These are phyloP conservation scores for Capronia coronata DNA, from an alignment of 2,329 filamentous ascomycete genomes.

Conservation along the genomic window DNA sequence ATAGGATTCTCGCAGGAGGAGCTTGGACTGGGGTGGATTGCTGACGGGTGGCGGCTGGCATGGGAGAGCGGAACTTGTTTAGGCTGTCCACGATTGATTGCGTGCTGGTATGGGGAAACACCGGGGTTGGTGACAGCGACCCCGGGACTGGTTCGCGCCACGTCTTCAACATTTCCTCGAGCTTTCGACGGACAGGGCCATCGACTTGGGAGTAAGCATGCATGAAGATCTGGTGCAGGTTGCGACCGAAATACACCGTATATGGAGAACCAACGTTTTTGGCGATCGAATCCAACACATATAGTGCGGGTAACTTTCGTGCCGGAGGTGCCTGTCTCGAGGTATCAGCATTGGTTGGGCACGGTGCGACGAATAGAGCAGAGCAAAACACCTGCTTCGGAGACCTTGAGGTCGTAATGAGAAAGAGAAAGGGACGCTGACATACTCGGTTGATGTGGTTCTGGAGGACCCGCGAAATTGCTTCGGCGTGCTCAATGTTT, in stretches of 20 bases:
- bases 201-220: conserved; percentile 90
- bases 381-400: conserved; percentile 21
- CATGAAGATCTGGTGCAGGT: conserved; percentile 93
- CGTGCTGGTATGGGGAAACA: conserved; percentile 82
- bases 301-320: conserved; percentile 90
- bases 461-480: conserved; percentile 82
- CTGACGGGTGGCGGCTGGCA: conserved; percentile 43
- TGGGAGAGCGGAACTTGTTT: conserved; percentile 67
- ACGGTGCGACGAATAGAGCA: not conserved
- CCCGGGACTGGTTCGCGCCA: conserved; percentile 97
- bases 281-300: conserved; percentile 94
- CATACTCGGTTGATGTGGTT: conserved; percentile 93
- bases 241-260: conserved; percentile 86
- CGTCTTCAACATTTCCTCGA: conserved; percentile 95
- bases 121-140: conserved; percentile 83
- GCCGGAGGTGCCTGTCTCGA: conserved; percentile 69
- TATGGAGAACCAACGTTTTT: conserved; percentile 99
- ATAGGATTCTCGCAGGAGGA: conserved; percentile 46
- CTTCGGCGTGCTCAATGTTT: conserved; percentile 90
- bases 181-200: conserved; percentile 70
- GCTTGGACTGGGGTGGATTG: conserved; percentile 39
- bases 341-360: conserved; percentile 9
- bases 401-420: conserved; percentile 28
- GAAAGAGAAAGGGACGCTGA: conserved; percentile 25
- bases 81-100: conserved; percentile 89